Evolutionary conservation across 2,329 filamentous ascomycete species (phyloP).

Genomic region (Penicillium frequentans): DNA sequence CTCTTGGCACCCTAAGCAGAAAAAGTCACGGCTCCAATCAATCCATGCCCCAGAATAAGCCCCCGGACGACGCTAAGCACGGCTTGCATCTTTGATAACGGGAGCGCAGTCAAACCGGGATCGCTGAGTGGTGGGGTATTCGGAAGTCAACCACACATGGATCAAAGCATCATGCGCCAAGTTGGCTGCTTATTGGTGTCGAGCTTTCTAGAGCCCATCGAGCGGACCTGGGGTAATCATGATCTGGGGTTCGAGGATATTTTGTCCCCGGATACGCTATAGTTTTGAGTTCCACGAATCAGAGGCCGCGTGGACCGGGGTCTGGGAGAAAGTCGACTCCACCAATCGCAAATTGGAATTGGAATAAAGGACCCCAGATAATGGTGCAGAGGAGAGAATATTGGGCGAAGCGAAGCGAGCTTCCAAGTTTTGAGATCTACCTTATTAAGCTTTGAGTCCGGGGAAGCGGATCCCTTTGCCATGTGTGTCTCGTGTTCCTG

Average conservation of each 20-base stretch:
- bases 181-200: conserved; percentile 12
- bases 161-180: not conserved
- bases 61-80: conserved; percentile 21
- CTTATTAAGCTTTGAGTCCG: not conserved
- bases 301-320: conserved; percentile 2
- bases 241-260: conserved; percentile 35
- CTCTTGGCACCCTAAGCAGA: conserved; percentile 6
- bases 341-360: conserved; percentile 23
- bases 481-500: not conserved
- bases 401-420: not conserved
- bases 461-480: not conserved
- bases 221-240: conserved; percentile 21
- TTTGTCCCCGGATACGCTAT: conserved; percentile 19
- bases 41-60: conserved; percentile 6
- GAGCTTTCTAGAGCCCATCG: not conserved
- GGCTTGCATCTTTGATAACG: conserved; percentile 17
- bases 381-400: not conserved
- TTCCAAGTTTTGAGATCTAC: not conserved
- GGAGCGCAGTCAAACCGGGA: conserved; percentile 11
- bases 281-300: conserved; percentile 33
- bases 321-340: conserved; percentile 25
- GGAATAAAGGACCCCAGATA: not conserved
- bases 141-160: conserved; percentile 12
- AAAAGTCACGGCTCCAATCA: conserved; percentile 15
- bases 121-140: conserved; percentile 32